Conservation (phyloP, 2,329 filamentous ascomycete genomes). For the Amauroascus verrucosus region DNA sequence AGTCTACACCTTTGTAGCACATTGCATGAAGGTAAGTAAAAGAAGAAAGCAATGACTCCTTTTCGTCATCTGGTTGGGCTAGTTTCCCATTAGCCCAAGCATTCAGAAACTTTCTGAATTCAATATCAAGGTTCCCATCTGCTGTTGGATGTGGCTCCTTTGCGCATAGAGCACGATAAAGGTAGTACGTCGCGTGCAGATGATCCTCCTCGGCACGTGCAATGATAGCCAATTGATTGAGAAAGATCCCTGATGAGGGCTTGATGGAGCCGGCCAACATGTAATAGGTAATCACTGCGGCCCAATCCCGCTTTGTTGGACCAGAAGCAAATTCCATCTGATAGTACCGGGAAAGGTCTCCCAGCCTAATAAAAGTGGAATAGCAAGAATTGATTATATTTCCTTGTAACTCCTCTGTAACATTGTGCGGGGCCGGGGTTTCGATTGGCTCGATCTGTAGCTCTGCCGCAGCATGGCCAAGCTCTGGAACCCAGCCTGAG, state of each 20-base stretch:
- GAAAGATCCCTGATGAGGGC: conserved; percentile 67
- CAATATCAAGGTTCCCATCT: conserved; percentile 63
- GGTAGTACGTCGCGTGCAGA: conserved; percentile 75
- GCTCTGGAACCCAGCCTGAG: conserved; percentile 47
- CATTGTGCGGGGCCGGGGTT: conserved; percentile 38
- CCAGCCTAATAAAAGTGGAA: conserved; percentile 71
- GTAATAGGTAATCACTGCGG: conserved; percentile 74
- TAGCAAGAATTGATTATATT: conserved; percentile 65
- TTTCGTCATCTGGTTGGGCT: conserved; percentile 29
- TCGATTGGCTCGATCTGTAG: conserved; percentile 11
- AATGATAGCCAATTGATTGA: conserved; percentile 86
- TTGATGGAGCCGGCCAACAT: conserved; percentile 66
- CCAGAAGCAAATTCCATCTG: conserved; percentile 52
- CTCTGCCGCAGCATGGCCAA: conserved; percentile 44
- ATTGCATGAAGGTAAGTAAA: conserved; percentile 78
- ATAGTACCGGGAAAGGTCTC: conserved; percentile 82
- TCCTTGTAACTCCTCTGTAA: conserved; percentile 42
- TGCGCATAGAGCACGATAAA: conserved; percentile 72
- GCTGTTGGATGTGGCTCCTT: conserved; percentile 65
- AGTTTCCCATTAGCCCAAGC: conserved; percentile 49
- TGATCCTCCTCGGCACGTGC: conserved; percentile 66
- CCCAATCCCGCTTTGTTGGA: conserved; percentile 64
- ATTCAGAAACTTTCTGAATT: conserved; percentile 58
- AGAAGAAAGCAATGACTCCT: conserved; percentile 61
- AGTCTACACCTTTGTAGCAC: conserved; percentile 67